Conservation (phyloP, 371 early-diverging fungal genomes). For the Syncephalastrum sp. region DNA sequence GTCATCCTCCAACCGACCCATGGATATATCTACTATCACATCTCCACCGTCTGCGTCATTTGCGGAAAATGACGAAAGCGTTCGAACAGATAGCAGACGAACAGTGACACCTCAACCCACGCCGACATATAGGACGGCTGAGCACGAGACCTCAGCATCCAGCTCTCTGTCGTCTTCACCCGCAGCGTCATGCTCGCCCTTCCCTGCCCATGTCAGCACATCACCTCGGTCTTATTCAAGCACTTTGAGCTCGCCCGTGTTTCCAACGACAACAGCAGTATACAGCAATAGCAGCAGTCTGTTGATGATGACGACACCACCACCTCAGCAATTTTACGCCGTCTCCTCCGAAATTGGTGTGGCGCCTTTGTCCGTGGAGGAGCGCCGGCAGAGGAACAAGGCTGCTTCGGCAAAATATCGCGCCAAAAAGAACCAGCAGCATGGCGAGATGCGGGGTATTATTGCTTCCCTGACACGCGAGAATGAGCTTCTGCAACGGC, state of each 20-base stretch:
- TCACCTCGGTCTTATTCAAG: slow-evolving; percentile 20
- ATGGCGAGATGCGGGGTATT: slow-evolving; percentile 55
- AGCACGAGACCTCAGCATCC: no score
- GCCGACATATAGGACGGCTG: no score
- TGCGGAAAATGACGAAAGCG: no score
- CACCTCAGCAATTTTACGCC: not conserved
- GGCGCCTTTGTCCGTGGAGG: slow-evolving; percentile 48
- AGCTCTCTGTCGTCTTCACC: no score
- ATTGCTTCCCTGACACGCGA: slow-evolving; percentile 48
- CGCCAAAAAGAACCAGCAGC: slow-evolving; percentile 61
- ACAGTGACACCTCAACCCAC: no score
- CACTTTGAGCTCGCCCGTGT: not conserved
- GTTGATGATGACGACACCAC: not conserved
- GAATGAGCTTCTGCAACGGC: slow-evolving; percentile 47
- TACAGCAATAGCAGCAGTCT: not conserved
- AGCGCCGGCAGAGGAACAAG: slow-evolving; percentile 60
- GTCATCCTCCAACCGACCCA: slow-evolving; percentile 16
- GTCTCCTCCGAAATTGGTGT: not conserved
- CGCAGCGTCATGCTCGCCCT: no score
- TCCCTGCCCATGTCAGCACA: no score
- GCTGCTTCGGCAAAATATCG: slow-evolving; percentile 66
- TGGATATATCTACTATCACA: slow-evolving; percentile 44
- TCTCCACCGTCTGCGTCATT: slow-evolving; percentile 14
- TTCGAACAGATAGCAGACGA: no score
- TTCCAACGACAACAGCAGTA: not conserved